Evolutionary conservation across 768 basidiomycete species (phyloP), one percentile per base, ranked within the genome.

Genomic region (Hericium rajendrae): DNA sequence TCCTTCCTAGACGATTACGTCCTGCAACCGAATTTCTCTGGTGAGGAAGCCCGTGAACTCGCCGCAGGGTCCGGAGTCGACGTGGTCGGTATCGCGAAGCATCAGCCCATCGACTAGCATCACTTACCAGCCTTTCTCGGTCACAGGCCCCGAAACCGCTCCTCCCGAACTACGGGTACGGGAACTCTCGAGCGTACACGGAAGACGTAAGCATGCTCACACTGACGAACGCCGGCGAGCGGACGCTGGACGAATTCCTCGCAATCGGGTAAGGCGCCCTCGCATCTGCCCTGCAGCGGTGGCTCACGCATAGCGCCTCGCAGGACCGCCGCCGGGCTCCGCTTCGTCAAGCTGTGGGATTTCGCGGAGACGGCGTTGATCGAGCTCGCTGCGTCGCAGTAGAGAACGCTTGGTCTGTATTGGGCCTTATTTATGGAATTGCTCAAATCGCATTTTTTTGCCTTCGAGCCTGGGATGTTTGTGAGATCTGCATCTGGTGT

Each of bases 71-170:
- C 52, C 12, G 52, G 52, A 2, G 37, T 38, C n/a, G 38, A 53
- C 18, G 37, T 37, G 18, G 52, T 53, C n/a, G 15, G 52, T 53
- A n/a, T 39, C 43, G 43, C 20, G 28, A 18, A 38, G 51, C 28
- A 32, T 32, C 32, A 9, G 32, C 32, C 2, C 32, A 32, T 1
- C 32, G 32, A 32, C 32, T 10, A 8, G 5, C 32, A 6, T 32
- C 20, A 37, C 18, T 24, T 1, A 52, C 18, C 13, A n/a, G 24
- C 16, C 3, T 22, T 18, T 51, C 6, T 52, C 24, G 15, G 4
- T 37, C 16, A 37, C 61, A 72, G 70, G 71, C 72, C 2, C 72
- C 72, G 28, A 64, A 67, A 48, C 72, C 70, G 8, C 40, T 73
- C 32, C 62, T 71, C 22, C 58, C 67, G 4, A 73, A 70, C 62